A percentile compares a stretch with the other conserved stretches of the same genome.
Evolutionary conservation across 176 grass and related monocot genomes (phyloP).

Genomic region (Bothriochloa decipiens): DNA sequence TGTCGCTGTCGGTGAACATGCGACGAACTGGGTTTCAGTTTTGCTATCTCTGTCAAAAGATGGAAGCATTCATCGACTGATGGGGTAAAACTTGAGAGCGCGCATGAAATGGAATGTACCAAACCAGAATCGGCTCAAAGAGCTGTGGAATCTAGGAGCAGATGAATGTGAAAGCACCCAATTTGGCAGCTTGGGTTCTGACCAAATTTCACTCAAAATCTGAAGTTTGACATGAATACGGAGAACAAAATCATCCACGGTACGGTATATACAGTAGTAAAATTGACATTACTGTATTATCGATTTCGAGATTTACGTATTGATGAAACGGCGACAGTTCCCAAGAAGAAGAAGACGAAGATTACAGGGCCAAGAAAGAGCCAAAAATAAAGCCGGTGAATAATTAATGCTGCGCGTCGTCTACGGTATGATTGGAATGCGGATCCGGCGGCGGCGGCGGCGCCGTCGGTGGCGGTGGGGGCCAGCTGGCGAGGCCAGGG

Average conservation of each 20-base stretch:
- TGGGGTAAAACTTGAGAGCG: background rate
- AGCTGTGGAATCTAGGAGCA: background rate
- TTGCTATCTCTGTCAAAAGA: background rate
- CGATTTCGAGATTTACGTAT: conserved; percentile 23
- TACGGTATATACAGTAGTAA: background rate
- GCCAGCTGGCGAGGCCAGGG: too few species aligned
- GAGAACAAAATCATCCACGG: background rate
- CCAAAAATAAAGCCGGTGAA: background rate
- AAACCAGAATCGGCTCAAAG: background rate
- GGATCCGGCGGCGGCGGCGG: background rate
- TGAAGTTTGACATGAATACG: background rate
- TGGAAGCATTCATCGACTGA: background rate
- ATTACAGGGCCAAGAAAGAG: background rate
- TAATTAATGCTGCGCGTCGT: conserved; percentile 18
- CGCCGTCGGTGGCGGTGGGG: background rate
- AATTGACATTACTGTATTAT: background rate
- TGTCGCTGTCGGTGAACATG: background rate
- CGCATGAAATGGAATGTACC: background rate
- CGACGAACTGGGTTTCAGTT: background rate
- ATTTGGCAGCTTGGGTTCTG: background rate
- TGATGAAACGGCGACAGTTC: conserved; percentile 15
- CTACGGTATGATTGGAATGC: conserved; percentile 1
- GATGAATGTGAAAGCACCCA: background rate
- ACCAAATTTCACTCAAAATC: background rate
- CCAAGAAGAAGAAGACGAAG: background rate